Base-by-base conservation (phyloP, 2,329 filamentous ascomycete species). In the Pseudogymnoascus sp. region DNA sequence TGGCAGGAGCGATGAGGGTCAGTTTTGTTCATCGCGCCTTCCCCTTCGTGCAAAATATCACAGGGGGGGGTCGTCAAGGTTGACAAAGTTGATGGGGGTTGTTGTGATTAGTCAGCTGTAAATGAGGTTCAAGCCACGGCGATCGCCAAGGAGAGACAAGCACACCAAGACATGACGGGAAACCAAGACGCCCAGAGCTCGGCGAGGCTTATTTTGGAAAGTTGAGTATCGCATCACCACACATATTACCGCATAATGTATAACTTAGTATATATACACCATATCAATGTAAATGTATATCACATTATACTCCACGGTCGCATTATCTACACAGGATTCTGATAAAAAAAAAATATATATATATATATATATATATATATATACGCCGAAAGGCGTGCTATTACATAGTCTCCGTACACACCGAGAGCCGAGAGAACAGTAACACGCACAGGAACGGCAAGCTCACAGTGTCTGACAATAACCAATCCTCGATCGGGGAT, bases 131-230 rank as follows among this genome's bases (percentile, higher is more conserved):
- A 47, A 25, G 21, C 21, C 42, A 25, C 42, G 42, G 3, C 44
- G 44, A 50, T 50, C 42, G 44, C 44, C 44, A 50, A 50, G 44
- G 44, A n/a, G 21, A 50, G 44, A 50, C 44, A 50, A 50, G 44
- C 44, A 50, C 21, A 50, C 21, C 44, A 1, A 8, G 21, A 28
- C 23, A 50, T 28, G 44, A 50, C 44, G 44, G 44, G 44, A 50
- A 50, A 23, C 7, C 44, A 25, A 50, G n/a, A 42, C 7, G 38
- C 16, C 38, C 38, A 42, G 23, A 25, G 23, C 44, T 50, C 21
- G 44, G 44, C 44, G 44, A 50, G 44, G 44, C 44, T 50, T 50
- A 10, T 50, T 50, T 42, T 50, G 10, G 10, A 12, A 44, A 11
- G 23, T 25, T 25, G 10, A 21, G 16, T 12, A 10, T 11, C 40